phyloP scores from a whole-genome alignment of 2,329 filamentous ascomycete species.

The Seiridium unicorne region DNA sequence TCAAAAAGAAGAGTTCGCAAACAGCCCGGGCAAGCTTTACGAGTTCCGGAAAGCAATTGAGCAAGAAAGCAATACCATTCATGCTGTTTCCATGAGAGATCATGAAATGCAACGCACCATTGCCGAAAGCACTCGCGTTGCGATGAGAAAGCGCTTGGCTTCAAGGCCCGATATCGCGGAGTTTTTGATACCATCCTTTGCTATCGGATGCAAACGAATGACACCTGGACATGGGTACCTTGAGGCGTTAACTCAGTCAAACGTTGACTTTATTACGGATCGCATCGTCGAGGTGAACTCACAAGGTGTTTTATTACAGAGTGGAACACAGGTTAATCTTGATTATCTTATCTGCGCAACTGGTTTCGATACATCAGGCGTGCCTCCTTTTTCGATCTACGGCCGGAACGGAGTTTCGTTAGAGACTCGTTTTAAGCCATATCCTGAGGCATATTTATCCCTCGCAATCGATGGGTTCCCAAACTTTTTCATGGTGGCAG shows the following conservation, averaged over 20 bases:
- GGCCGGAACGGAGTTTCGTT: constrained; percentile 37
- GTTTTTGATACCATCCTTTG: constrained; percentile 40
- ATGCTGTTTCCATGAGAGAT: constrained; percentile 37
- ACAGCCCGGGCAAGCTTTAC: constrained; percentile 34
- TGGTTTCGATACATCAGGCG: constrained; percentile 38
- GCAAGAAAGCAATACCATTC: constrained; percentile 37
- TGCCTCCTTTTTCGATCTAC: constrained; percentile 39
- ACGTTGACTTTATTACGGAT: constrained; percentile 37
- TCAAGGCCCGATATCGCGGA: constrained; percentile 42
- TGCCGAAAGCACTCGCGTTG: constrained; percentile 28
- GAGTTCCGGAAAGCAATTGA: constrained; percentile 44
- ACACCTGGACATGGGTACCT: constrained; percentile 47
- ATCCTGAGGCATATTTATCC: constrained; percentile 43
- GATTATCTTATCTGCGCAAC: constrained; percentile 48
- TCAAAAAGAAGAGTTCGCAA: constrained; percentile 33
- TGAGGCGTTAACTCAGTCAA: constrained; percentile 39
- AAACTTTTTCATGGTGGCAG: constrained; percentile 48
- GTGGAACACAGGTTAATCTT: constrained; percentile 29
- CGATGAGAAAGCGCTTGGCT: constrained; percentile 39
- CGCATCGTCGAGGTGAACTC: constrained; percentile 31
- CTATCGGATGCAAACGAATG: constrained; percentile 41
- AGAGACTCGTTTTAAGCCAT: constrained; percentile 33
- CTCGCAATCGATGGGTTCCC: constrained; percentile 45
- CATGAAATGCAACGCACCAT: constrained; percentile 32
- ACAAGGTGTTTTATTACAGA: constrained; percentile 29